phyloP scores from a whole-genome alignment of 176 grass and related monocot genomes.

The Melocanna baccifera region DNA sequence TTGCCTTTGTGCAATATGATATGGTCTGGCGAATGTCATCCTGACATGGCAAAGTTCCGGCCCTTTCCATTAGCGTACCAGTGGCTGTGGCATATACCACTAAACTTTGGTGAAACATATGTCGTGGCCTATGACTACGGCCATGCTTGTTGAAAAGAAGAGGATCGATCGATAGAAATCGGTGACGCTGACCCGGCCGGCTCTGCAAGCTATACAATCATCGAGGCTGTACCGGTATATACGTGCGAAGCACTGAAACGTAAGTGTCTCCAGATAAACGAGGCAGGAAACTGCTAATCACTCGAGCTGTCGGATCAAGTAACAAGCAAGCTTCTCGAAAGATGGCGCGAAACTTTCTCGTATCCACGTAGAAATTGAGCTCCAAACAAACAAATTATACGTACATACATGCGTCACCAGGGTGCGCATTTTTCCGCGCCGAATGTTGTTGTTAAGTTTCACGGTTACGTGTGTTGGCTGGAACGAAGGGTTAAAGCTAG shows the following conservation, averaged over 20 bases:
- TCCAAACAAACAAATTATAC: neutral
- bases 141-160: neutral
- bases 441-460: neutral
- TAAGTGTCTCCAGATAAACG: neutral
- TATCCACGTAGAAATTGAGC: neutral
- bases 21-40: neutral
- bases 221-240: neutral
- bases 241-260: neutral
- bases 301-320: neutral
- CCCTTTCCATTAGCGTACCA: neutral
- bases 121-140: neutral
- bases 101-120: neutral
- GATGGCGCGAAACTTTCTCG: neutral
- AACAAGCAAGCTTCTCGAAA: neutral
- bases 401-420: neutral
- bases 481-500: neutral
- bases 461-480: neutral
- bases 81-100: too few relatives aligned
- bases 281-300: neutral
- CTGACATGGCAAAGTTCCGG: neutral
- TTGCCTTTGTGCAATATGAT: constrained; percentile 28
- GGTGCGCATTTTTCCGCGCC: neutral
- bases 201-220: neutral
- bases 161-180: too few relatives aligned
- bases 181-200: constrained; percentile 23